These are phyloP conservation scores for Dichotomocladium elegans DNA, from an alignment of 371 early-diverging fungal genomes.

Conservation along the genomic window DNA sequence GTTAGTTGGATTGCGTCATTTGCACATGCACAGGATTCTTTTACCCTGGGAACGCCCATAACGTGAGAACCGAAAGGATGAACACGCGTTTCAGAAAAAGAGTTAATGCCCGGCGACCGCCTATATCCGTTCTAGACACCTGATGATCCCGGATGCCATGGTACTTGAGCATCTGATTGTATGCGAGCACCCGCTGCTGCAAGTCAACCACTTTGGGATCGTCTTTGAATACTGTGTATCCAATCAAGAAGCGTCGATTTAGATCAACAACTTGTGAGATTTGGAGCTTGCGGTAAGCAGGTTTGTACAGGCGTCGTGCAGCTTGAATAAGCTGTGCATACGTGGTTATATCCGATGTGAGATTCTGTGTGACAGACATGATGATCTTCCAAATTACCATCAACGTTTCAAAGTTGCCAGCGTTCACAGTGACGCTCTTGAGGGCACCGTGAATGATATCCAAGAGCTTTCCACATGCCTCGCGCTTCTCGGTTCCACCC, in stretches of 20 bases:
- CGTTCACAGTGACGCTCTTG: slow-evolving; percentile 87
- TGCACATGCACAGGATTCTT: too few species aligned
- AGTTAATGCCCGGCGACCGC: slow-evolving; percentile 56
- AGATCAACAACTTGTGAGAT: slow-evolving; percentile 78
- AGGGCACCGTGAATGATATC: slow-evolving; percentile 75
- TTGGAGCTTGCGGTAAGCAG: slow-evolving; percentile 76
- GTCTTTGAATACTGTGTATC: slow-evolving; percentile 69
- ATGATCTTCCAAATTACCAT: slow-evolving; percentile 57
- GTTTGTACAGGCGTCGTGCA: slow-evolving; percentile 90
- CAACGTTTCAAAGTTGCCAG: slow-evolving; percentile 89
- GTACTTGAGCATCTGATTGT: slow-evolving; percentile 78
- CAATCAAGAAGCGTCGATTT: slow-evolving; percentile 81
- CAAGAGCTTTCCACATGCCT: slow-evolving; percentile 78
- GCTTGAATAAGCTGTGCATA: slow-evolving; percentile 93
- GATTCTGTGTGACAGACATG: too few species aligned
- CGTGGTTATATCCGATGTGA: too few species aligned
- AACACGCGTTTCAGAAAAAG: slow-evolving; percentile 58
- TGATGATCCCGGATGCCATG: slow-evolving; percentile 93
- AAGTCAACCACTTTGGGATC: slow-evolving; percentile 70
- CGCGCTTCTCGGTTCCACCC: slow-evolving; percentile 82
- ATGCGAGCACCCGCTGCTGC: slow-evolving; percentile 68
- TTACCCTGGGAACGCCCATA: slow-evolving; percentile 80
- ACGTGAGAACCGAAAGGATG: slow-evolving; percentile 57
- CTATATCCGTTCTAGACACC: slow-evolving; percentile 71
- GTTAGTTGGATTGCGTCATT: neutral